A percentile compares a stretch with the other conserved stretches of the same genome.
These are phyloP conservation scores for Xylariaceae sp. DNA, from an alignment of 2,329 filamentous ascomycete genomes.

Conservation along the genomic window DNA sequence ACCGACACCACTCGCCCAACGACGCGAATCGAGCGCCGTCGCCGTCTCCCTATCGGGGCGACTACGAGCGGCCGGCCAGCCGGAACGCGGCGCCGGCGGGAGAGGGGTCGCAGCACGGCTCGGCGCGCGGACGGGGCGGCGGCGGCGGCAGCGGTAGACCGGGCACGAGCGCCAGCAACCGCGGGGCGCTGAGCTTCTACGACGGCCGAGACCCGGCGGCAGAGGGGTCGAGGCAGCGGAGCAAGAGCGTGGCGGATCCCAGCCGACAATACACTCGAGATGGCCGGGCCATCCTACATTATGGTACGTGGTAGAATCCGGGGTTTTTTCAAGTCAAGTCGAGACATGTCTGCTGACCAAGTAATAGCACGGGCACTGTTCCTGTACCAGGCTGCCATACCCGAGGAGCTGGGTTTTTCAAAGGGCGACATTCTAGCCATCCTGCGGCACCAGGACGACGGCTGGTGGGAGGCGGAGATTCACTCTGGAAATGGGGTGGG, in stretches of 20 bases:
- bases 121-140: constrained; percentile 38
- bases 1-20: constrained; percentile 44
- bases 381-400: constrained; percentile 88
- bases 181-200: constrained; percentile 48
- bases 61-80: constrained; percentile 42
- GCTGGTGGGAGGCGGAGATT: constrained; percentile 98
- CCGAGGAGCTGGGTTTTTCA: constrained; percentile 84
- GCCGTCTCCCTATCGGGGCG: constrained; percentile 37
- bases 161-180: constrained; percentile 32
- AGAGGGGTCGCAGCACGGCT: constrained; percentile 43
- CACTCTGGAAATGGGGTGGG: constrained; percentile 55
- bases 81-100: constrained; percentile 47
- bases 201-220: constrained; percentile 37
- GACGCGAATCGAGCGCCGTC: constrained; percentile 39
- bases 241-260: constrained; percentile 79
- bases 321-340: too few species aligned
- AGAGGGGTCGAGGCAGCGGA: constrained; percentile 48
- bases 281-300: constrained; percentile 82
- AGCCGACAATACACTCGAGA: constrained; percentile 78
- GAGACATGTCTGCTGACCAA: too few species aligned
- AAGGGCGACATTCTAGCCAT: constrained; percentile 92
- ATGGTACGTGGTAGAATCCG: constrained; percentile 65
- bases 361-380: constrained; percentile 80
- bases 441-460: constrained; percentile 87
- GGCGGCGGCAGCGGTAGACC: constrained; percentile 38